phyloP scores from a whole-genome alignment of 208 protist species.

The Herpetomonas samuelpessoai region DNA sequence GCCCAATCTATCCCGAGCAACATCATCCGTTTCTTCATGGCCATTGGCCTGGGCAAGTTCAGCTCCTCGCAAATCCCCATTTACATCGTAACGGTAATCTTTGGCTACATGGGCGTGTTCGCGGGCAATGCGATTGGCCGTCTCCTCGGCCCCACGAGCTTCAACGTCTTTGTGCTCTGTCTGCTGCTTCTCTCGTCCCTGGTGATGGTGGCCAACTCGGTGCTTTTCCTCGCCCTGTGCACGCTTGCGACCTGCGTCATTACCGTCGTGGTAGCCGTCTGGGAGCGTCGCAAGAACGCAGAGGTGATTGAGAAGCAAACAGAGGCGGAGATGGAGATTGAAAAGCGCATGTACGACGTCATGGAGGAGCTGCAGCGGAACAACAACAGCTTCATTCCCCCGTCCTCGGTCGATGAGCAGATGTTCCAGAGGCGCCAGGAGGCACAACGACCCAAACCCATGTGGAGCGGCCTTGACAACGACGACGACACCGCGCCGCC shows the following conservation, averaged over 20 bases:
- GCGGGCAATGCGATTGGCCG: slow-evolving; percentile 44
- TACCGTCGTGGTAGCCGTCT: slow-evolving; percentile 25
- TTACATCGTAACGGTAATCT: slow-evolving; percentile 36
- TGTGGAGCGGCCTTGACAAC: slow-evolving; percentile 39
- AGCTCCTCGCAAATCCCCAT: slow-evolving; percentile 23
- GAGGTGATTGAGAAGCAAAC: slow-evolving; percentile 40
- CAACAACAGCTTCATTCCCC: slow-evolving; percentile 29
- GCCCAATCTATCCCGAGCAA: slow-evolving; percentile 56
- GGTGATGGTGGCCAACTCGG: slow-evolving; percentile 30
- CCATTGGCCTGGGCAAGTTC: slow-evolving; percentile 25
- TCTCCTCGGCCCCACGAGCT: slow-evolving; percentile 46
- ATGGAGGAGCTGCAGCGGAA: slow-evolving; percentile 49
- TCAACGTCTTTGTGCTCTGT: slow-evolving; percentile 51
- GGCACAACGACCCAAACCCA: slow-evolving; percentile 16
- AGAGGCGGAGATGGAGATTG: slow-evolving; percentile 49
- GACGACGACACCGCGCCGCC: slow-evolving; percentile 22
- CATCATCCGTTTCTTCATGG: slow-evolving; percentile 45
- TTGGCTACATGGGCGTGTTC: slow-evolving; percentile 45
- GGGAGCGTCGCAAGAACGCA: slow-evolving; percentile 39
- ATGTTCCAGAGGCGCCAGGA: slow-evolving; percentile 18
- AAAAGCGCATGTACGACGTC: slow-evolving; percentile 48
- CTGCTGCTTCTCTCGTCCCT: slow-evolving; percentile 48
- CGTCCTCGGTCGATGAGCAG: slow-evolving; percentile 5
- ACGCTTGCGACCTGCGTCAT: slow-evolving; percentile 27
- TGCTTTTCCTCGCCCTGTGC: slow-evolving; percentile 22